Percentiles rank a stretch among this genome's conserved stretches.
These are phyloP conservation scores for Ophiorrhiza pumila DNA, from an alignment of 257 asterid species.

Conservation along the genomic window DNA sequence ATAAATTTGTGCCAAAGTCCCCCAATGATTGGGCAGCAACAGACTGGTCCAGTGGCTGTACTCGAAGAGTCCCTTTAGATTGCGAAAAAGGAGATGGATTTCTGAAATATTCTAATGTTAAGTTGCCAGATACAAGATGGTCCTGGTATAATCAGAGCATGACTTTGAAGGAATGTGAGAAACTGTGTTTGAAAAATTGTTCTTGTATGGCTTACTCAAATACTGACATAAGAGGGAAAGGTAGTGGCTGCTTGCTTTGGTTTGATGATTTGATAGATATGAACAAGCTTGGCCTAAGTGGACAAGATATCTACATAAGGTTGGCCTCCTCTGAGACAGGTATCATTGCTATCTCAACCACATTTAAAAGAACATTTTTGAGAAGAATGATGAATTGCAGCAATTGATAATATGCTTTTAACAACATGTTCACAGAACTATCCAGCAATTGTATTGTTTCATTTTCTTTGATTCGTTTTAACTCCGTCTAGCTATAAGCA, in stretches of 20 bases:
- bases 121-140: conserved; percentile 31
- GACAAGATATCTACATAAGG: conserved; percentile 30
- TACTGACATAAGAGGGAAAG: conserved; percentile 20
- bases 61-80: conserved; percentile 22
- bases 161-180: conserved; percentile 23
- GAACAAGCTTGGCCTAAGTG: conserved; percentile 1
- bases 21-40: conserved; percentile 20
- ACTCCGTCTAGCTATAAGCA: no score
- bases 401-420: neutral
- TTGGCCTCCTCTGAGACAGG: conserved; percentile 27
- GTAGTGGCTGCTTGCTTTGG: conserved; percentile 42
- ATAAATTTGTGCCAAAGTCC: conserved; percentile 21
- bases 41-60: conserved; percentile 33
- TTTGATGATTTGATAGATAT: conserved; percentile 30
- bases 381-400: neutral
- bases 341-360: conserved; percentile 6
- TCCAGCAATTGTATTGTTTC: no score
- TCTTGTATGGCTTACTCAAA: conserved; percentile 34
- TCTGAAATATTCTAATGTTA: conserved; percentile 15
- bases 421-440: neutral
- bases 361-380: neutral
- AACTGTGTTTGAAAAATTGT: conserved; percentile 31
- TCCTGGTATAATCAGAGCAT: conserved; percentile 22
- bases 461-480: no score
- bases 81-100: conserved; percentile 28